phyloP scores from a whole-genome alignment of 1,139 yeast genomes.

The Sugiyamaella xylanicola region DNA sequence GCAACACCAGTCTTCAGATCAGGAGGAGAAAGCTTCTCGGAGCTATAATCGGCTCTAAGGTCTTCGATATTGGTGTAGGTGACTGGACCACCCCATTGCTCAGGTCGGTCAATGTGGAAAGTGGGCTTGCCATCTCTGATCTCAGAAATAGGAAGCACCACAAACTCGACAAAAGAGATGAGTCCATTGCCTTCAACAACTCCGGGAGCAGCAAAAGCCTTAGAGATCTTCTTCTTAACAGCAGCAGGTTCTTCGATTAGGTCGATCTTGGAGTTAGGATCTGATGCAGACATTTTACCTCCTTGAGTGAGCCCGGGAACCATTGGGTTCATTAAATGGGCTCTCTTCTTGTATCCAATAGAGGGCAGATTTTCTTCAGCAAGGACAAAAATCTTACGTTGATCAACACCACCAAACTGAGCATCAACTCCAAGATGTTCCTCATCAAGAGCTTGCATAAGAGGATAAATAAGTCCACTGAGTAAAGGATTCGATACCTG shows the following conservation, averaged over 20 bases:
- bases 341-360: conserved; percentile 94
- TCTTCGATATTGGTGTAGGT: conserved; percentile 68
- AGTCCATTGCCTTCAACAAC: conserved; percentile 89
- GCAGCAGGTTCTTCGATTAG: conserved; percentile 83
- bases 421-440: conserved; percentile 86
- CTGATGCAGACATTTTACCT: conserved; percentile 98
- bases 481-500: conserved; percentile 93
- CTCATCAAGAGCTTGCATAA: conserved; percentile 98
- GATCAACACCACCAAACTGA: conserved; percentile 99
- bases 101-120: conserved; percentile 86
- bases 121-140: conserved; percentile 58
- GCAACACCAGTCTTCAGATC: conserved; percentile 93
- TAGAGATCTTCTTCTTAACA: conserved; percentile 85
- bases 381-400: conserved; percentile 93
- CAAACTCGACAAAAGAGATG: conserved; percentile 80
- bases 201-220: conserved; percentile 97
- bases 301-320: conserved; percentile 97
- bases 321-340: conserved; percentile 98
- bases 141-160: conserved; percentile 83
- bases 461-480: conserved; percentile 92
- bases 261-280: conserved; percentile 96
- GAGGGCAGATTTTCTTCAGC: conserved; percentile 92
- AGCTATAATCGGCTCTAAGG: conserved; percentile 69
- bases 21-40: conserved; percentile 80
- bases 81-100: conserved; percentile 93